Evolutionary conservation across 257 asterid genomes (phyloP).

Genomic region (Solanum chaucha): DNA sequence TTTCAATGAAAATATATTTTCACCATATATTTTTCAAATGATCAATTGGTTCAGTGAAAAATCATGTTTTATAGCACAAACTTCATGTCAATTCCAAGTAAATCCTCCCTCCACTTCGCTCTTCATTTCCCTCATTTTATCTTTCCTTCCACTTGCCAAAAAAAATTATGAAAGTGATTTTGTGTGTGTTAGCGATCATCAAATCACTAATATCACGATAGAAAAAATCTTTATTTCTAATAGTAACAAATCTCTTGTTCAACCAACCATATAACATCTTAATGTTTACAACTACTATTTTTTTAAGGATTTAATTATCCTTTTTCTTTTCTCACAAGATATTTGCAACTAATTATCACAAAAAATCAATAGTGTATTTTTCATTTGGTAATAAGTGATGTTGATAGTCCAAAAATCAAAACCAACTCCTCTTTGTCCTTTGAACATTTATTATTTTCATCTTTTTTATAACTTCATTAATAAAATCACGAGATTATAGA

Average conservation of each 20-base stretch:
- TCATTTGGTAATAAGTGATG: not conserved
- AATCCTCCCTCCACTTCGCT: not conserved
- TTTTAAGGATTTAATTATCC: not conserved
- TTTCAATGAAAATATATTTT: too few species aligned
- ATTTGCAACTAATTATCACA: not conserved
- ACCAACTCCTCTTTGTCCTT: not conserved
- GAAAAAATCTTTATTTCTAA: not conserved
- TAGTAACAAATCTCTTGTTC: not conserved
- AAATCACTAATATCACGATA: not conserved
- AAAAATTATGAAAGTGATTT: too few species aligned
- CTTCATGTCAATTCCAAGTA: too few species aligned
- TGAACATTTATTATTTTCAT: not conserved
- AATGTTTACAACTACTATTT: not conserved
- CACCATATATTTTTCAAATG: not conserved
- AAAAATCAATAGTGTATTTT: not conserved
- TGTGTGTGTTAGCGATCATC: too few species aligned
- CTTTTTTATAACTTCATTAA: not conserved
- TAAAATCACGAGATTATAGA: conserved; percentile 45
- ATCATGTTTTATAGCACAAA: too few species aligned
- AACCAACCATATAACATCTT: not conserved
- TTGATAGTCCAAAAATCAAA: not conserved
- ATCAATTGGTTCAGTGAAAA: not conserved
- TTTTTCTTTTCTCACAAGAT: not conserved
- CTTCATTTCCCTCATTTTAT: too few species aligned
- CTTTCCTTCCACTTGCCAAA: too few species aligned